A percentile compares a stretch with the other conserved stretches of the same genome.
Conservation (phyloP, 768 basidiomycete species). For the Lactifluus volemus region DNA sequence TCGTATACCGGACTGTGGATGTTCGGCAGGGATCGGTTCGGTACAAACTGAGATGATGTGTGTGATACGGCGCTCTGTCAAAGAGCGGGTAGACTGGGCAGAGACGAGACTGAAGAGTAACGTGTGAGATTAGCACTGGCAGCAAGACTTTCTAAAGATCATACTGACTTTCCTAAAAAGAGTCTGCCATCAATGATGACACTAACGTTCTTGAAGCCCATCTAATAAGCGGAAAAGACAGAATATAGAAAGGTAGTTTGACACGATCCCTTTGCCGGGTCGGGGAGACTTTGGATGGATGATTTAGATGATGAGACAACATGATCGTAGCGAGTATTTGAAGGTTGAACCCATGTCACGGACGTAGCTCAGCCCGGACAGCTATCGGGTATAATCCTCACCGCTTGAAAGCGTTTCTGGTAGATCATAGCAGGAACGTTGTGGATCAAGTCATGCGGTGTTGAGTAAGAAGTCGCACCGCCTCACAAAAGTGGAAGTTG, state of each 20-base stretch:
- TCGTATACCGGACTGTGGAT: constrained; percentile 55
- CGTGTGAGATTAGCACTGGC: background rate
- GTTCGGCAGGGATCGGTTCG: constrained; percentile 58
- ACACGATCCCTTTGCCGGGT: background rate
- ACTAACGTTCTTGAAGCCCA: constrained; percentile 33
- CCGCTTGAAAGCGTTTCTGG: background rate
- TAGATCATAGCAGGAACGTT: background rate
- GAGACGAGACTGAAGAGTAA: constrained; percentile 43
- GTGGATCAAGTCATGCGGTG: constrained; percentile 1
- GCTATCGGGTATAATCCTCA: constrained; percentile 5
- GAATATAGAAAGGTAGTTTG: background rate
- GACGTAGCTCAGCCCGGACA: background rate
- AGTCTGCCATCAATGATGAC: constrained; percentile 56
- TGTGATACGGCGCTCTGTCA: constrained; percentile 62
- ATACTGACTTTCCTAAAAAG: constrained; percentile 68
- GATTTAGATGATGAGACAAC: background rate
- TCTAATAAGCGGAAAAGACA: constrained; percentile 9
- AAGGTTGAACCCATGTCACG: background rate
- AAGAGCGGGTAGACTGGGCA: constrained; percentile 58
- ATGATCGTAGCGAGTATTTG: constrained; percentile 9
- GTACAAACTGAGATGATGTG: constrained; percentile 68
- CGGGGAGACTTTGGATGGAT: no score
- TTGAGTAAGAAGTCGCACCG: background rate
- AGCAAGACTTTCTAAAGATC: constrained; percentile 12
- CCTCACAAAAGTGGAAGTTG: constrained; percentile 6